Conservation (phyloP, 2,329 filamentous ascomycete genomes). For the Sporothrix brunneoviolacea region DNA sequence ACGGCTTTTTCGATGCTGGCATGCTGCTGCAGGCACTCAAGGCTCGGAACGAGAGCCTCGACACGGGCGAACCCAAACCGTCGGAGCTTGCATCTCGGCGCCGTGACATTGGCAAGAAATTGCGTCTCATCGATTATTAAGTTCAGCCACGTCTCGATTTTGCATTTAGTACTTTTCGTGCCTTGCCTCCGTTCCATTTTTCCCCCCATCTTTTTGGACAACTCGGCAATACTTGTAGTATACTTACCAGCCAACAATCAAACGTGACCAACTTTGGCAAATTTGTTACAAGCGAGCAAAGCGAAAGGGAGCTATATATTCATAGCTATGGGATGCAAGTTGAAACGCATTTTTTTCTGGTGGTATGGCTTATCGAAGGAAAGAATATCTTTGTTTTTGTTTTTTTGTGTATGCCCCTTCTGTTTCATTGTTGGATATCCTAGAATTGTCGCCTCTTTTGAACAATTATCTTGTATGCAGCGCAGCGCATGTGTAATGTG, state of each 20-base stretch:
- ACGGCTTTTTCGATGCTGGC: constrained; percentile 95
- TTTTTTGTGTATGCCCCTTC: neutral
- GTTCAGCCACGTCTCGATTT: neutral
- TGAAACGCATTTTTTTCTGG: too few relatives aligned
- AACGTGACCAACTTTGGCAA: too few relatives aligned
- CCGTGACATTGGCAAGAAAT: constrained; percentile 67
- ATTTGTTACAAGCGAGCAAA: too few relatives aligned
- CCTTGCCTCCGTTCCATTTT: neutral
- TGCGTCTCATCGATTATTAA: constrained; percentile 63
- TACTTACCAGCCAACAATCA: too few relatives aligned
- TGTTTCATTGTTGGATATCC: neutral
- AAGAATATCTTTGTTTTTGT: neutral
- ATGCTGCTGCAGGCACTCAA: constrained; percentile 88
- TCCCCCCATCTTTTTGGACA: too few relatives aligned
- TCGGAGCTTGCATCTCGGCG: constrained; percentile 55
- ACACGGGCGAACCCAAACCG: constrained; percentile 44
- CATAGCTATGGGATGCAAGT: too few relatives aligned
- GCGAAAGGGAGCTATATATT: too few relatives aligned
- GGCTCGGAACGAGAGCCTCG: constrained; percentile 52
- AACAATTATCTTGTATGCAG: neutral
- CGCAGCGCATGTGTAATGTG: too few relatives aligned
- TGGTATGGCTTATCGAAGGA: too few relatives aligned
- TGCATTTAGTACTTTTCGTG: neutral
- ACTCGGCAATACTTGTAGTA: too few relatives aligned
- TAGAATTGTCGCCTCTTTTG: neutral